Conservation (phyloP, 805 yeast species). For the Cephaloascus fragrans region DNA sequence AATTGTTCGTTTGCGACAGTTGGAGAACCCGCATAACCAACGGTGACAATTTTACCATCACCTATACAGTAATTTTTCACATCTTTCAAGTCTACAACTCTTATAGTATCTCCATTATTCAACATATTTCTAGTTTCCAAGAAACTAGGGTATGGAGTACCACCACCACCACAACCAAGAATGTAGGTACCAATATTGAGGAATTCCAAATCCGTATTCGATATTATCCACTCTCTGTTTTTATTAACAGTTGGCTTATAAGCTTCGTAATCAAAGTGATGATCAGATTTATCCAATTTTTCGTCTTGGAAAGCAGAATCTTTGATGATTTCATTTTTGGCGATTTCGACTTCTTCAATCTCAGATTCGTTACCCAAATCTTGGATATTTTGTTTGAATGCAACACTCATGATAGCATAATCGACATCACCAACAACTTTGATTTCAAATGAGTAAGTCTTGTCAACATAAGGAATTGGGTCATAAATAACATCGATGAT, state of each 20-base stretch:
- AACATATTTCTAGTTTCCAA: conserved; percentile 7
- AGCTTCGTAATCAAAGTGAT: conserved; percentile 3
- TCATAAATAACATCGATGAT: conserved; percentile 15
- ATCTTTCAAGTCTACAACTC: conserved; percentile 7
- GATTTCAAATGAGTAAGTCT: conserved; percentile 21
- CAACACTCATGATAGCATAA: conserved; percentile 11
- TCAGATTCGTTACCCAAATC: conserved; percentile 1
- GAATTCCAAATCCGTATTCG: conserved; percentile 29
- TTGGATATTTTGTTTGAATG: no score
- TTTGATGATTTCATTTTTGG: conserved; percentile 3
- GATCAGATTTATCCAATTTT: neutral
- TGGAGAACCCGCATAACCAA: conserved; percentile 11
- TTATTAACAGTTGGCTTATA: conserved; percentile 18
- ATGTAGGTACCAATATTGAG: conserved; percentile 25
- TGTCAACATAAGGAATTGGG: conserved; percentile 22
- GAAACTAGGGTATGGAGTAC: conserved; percentile 8
- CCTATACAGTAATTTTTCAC: conserved; percentile 3
- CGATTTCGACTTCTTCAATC: conserved; percentile 1
- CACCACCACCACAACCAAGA: conserved; percentile 13
- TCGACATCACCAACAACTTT: conserved; percentile 37
- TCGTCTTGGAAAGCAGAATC: conserved; percentile 10
- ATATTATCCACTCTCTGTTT: conserved; percentile 22
- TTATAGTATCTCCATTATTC: conserved; percentile 6
- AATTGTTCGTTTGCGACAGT: conserved; percentile 9
- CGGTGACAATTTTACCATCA: conserved; percentile 5